phyloP scores from a whole-genome alignment of 305 asterid genomes.

The Petunia hybrid region DNA sequence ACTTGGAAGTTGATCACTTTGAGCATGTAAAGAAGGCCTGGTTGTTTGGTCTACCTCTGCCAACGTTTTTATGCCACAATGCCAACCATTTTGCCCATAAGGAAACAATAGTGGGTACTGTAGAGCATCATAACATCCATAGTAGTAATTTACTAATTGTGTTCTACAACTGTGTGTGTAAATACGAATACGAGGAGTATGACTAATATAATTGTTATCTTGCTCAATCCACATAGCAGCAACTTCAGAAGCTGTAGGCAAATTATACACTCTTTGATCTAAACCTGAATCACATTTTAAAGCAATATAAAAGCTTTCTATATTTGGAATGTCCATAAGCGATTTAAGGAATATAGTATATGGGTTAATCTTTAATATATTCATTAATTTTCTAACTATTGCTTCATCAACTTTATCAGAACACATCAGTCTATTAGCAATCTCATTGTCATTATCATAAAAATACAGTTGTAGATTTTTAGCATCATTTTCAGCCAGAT shows the following conservation, averaged over 20 bases:
- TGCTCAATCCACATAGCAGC: neutral
- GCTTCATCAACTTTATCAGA: too few relatives aligned
- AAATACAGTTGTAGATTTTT: neutral
- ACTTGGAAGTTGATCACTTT: neutral
- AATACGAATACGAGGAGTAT: neutral
- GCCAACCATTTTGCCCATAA: too few relatives aligned
- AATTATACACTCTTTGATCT: conserved; percentile 20
- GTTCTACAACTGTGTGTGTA: neutral
- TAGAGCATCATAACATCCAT: neutral
- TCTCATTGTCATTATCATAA: neutral
- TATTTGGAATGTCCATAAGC: neutral
- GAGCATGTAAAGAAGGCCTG: too few relatives aligned
- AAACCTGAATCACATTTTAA: neutral
- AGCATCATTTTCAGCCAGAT: neutral
- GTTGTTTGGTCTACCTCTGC: too few relatives aligned
- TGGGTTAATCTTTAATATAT: conserved; percentile 19
- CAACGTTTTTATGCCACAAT: too few relatives aligned
- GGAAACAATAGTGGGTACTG: neutral
- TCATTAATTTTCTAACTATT: too few relatives aligned
- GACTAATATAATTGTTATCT: neutral
- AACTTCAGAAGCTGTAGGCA: too few relatives aligned
- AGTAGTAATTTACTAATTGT: neutral
- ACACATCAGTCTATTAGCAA: neutral
- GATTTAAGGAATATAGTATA: neutral
- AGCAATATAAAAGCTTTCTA: neutral